These are phyloP conservation scores for Plasmodium relictum DNA, from an alignment of 169 alveolate genomes.

Conservation along the genomic window DNA sequence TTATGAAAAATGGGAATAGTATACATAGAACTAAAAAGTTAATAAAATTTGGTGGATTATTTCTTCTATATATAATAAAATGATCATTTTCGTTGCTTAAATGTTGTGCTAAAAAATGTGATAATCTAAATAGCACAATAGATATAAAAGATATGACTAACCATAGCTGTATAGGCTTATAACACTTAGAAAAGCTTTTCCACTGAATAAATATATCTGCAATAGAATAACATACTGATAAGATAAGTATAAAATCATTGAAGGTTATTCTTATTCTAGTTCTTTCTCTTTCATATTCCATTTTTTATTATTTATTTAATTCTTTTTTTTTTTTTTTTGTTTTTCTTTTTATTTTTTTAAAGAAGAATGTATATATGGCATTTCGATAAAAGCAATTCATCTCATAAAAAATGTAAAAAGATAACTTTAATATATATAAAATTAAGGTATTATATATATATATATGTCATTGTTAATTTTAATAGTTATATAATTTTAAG, in stretches of 20 bases:
- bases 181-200: constrained; percentile 82
- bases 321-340: too few species aligned
- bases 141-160: constrained; percentile 83
- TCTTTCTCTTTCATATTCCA: constrained; percentile 23
- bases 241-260: constrained; percentile 83
- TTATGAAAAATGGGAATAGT: constrained; percentile 82
- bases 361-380: too few species aligned
- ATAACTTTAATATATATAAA: too few species aligned
- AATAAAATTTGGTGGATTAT: constrained; percentile 84
- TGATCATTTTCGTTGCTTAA: constrained; percentile 85
- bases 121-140: constrained; percentile 80
- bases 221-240: constrained; percentile 84
- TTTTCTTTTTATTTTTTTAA: too few species aligned
- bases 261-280: constrained; percentile 31
- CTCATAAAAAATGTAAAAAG: too few species aligned
- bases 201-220: constrained; percentile 85
- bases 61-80: constrained; percentile 79
- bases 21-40: constrained; percentile 79
- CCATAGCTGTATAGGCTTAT: constrained; percentile 87
- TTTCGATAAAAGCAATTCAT: too few species aligned
- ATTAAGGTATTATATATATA: too few species aligned
- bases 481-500: too few species aligned
- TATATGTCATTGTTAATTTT: too few species aligned
- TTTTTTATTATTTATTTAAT: not conserved
- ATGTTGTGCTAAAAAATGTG: constrained; percentile 83